Percentiles rank a stretch among this genome's conserved stretches.
Conservation (phyloP, 1,139 yeast species). For the Tardiomyces depauwii region DNA sequence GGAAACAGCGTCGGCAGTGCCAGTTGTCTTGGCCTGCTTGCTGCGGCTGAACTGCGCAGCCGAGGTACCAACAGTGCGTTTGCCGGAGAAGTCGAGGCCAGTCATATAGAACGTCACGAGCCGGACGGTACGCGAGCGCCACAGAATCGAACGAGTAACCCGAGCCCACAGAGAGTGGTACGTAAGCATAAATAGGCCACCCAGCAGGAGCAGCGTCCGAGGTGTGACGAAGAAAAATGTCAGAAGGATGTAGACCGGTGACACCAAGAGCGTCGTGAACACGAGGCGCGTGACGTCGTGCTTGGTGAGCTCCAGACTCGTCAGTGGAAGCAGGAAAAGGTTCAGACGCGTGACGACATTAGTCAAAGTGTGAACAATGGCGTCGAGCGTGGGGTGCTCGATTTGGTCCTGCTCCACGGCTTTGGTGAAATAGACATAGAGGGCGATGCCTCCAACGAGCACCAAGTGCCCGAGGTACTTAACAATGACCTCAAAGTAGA, state of each 20-base stretch:
- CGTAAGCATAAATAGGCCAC: slow-evolving; percentile 57
- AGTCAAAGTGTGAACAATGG: slow-evolving; percentile 72
- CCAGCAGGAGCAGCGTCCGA: slow-evolving; percentile 46
- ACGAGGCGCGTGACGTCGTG: slow-evolving; percentile 70
- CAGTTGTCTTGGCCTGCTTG: slow-evolving; percentile 24
- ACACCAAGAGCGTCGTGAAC: slow-evolving; percentile 72
- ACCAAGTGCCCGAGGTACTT: slow-evolving; percentile 74
- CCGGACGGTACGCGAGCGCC: slow-evolving; percentile 71
- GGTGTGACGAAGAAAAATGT: slow-evolving; percentile 63
- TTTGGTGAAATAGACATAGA: slow-evolving; percentile 44
- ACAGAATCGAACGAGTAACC: slow-evolving; percentile 67
- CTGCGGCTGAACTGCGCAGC: neutral
- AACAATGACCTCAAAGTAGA: slow-evolving; percentile 63
- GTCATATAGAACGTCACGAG: slow-evolving; percentile 68
- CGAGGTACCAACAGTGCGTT: neutral
- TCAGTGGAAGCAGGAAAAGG: slow-evolving; percentile 64
- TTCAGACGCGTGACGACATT: slow-evolving; percentile 69
- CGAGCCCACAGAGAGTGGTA: slow-evolving; percentile 82
- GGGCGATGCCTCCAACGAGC: slow-evolving; percentile 53
- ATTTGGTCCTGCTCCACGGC: slow-evolving; percentile 36
- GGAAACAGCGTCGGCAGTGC: slow-evolving; percentile 37
- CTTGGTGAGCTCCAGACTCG: slow-evolving; percentile 55
- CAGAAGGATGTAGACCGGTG: slow-evolving; percentile 69
- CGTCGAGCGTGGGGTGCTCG: slow-evolving; percentile 74
- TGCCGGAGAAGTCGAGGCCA: slow-evolving; percentile 70